Conservation (phyloP, 768 basidiomycete species). For the Steccherinum ochraceum region DNA sequence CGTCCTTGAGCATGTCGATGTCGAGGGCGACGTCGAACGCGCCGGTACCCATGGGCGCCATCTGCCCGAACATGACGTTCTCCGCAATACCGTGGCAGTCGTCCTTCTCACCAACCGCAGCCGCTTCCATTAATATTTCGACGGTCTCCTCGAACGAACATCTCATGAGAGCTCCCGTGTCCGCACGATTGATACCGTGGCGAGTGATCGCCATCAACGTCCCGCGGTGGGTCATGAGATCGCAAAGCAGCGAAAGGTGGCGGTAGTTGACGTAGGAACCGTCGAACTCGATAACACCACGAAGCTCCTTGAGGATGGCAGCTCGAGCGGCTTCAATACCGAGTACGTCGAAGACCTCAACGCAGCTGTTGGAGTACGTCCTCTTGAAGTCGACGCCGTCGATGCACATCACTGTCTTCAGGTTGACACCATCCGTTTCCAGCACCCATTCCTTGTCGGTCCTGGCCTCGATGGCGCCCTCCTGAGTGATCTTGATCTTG, state of each 20-base stretch:
- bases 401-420: constrained; percentile 92
- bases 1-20: constrained; percentile 97
- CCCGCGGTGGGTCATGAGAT: constrained; percentile 97
- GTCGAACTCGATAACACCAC: constrained; percentile 96
- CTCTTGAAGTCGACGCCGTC: constrained; percentile 91
- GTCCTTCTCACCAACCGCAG: constrained; percentile 95
- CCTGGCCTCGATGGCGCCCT: constrained; percentile 58
- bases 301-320: constrained; percentile 89
- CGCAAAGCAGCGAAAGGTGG: constrained; percentile 92
- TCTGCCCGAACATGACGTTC: constrained; percentile 97
- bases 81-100: constrained; percentile 99
- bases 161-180: constrained; percentile 97
- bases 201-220: constrained; percentile 97
- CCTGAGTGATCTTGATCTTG: constrained; percentile 55
- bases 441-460: constrained; percentile 90
- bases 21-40: constrained; percentile 94
- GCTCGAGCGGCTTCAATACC: constrained; percentile 97
- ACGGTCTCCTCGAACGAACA: constrained; percentile 99
- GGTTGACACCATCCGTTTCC: constrained; percentile 95
- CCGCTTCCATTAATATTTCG: constrained; percentile 98
- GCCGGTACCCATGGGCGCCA: constrained; percentile 99
- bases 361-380: constrained; percentile 96
- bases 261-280: constrained; percentile 99
- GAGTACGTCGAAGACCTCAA: constrained; percentile 88
- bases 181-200: constrained; percentile 97